Evolutionary conservation across 2,329 filamentous ascomycete genomes (phyloP), one percentile per base, ranked within the genome.

Genomic region (Ophiostoma ulmi): DNA sequence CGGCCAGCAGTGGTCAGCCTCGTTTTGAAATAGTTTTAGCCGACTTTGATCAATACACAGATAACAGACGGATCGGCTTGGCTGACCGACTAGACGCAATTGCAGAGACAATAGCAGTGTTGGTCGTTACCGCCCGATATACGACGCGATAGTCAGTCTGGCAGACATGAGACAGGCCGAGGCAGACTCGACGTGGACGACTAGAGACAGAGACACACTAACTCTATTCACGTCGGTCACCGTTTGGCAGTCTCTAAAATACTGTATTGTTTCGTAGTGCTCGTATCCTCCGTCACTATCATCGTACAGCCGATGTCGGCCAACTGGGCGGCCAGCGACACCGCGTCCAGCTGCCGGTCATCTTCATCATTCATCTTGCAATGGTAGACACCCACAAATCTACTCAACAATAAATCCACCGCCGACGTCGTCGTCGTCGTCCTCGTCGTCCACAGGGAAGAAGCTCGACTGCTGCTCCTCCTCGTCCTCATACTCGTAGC

Each of bases 401-500:
- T 67, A 70, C 52, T 72, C 71, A 11, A 72, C 61, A 35, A 72
- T 20, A 22, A 72, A 72, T 2, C 71, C 71, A 14, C 69, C 71
- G 3, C 69, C 69, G 39, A 14, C n/a, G 17, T 65, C 63, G n/a
- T 65, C 78, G 0, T 76, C 79, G 11, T 68, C 80, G 0, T 83
- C 82, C 3, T 83, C 82, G 3, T 77, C 76, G 6, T 80, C 77
- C 0, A 80, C 80, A 0, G 83, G 82, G 67, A 87, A 86, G 73
- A 84, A 86, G 7, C 79, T 80, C 0, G 83, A 85, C 0, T 78
- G 80, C 4, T 78, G 75, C 3, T 77, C 75, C 17, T 69, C 73
- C 52, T 79, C 78, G 2, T 78, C 82, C 22, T 83, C 84, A 58
- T 83, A 81, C 38, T 86, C 83, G 68, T 82, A 85, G 1, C 83